Conservation (phyloP, 306 rosid genomes). For the Cucurbita maxima region DNA sequence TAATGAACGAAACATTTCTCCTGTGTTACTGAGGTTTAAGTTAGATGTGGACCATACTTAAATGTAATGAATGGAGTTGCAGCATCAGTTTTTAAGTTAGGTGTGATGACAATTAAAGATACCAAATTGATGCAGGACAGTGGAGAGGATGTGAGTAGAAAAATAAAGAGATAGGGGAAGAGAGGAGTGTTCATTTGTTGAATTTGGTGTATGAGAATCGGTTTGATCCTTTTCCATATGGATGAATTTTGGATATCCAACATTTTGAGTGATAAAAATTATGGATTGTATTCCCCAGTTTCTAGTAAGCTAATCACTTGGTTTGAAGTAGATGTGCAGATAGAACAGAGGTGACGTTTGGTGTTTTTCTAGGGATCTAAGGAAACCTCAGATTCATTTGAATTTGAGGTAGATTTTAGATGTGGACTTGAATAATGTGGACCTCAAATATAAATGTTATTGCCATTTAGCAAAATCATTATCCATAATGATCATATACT, state of each 20-base stretch:
- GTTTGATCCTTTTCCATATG: background rate
- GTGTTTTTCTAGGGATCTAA: background rate
- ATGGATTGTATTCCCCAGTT: background rate
- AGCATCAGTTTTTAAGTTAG: background rate
- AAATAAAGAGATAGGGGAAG: background rate
- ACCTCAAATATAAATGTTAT: background rate
- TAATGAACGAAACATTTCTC: background rate
- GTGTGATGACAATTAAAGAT: background rate
- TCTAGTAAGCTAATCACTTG: background rate
- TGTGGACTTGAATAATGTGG: background rate
- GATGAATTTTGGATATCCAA: background rate
- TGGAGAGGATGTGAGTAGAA: background rate
- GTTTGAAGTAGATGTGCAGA: background rate
- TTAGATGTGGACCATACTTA: too few species aligned
- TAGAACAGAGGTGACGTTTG: background rate
- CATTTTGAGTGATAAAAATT: background rate
- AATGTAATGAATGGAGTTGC: background rate
- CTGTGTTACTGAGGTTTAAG: background rate
- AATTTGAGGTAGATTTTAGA: background rate
- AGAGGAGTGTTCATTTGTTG: background rate
- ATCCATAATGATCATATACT: background rate
- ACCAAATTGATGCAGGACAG: background rate
- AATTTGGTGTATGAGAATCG: background rate
- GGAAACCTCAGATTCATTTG: background rate
- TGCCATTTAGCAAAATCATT: background rate